These are phyloP conservation scores for Termitomyces heimii DNA, from an alignment of 768 basidiomycete genomes.

Conservation along the genomic window DNA sequence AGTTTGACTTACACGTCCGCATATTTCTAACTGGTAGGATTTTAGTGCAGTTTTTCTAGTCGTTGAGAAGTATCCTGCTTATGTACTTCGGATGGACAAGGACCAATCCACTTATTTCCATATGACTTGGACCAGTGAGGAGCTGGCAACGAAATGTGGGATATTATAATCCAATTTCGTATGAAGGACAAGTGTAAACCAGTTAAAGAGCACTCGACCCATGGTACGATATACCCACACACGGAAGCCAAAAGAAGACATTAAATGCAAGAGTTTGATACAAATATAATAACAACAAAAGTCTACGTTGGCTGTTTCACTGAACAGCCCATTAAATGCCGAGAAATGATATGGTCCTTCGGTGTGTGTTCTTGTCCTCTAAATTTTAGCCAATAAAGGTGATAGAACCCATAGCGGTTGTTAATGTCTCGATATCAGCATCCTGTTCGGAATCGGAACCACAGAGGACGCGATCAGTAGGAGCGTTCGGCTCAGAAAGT, in stretches of 20 bases:
- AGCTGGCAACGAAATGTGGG: too few relatives aligned
- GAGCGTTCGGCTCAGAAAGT: not conserved
- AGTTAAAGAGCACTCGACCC: not conserved
- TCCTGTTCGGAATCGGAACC: conserved; percentile 24
- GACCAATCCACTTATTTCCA: too few relatives aligned
- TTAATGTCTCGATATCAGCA: conserved; percentile 26
- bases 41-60: too few relatives aligned
- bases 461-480: conserved; percentile 1
- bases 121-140: too few relatives aligned
- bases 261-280: not conserved
- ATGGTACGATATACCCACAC: not conserved
- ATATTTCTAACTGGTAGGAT: too few relatives aligned
- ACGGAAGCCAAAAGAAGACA: not conserved
- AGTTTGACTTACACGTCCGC: too few relatives aligned
- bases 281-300: not conserved
- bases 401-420: conserved; percentile 19
- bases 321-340: not conserved
- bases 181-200: not conserved
- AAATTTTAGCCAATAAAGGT: conserved; percentile 4
- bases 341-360: not conserved
- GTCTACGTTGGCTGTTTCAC: not conserved
- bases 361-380: not conserved
- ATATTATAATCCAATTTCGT: too few relatives aligned
- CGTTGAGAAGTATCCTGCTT: too few relatives aligned
- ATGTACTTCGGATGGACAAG: too few relatives aligned